Percentiles rank a stretch among this genome's conserved stretches.
These are phyloP conservation scores for Phytophthora chlamydospora DNA, from an alignment of 352 stramenopile species.

Conservation along the genomic window DNA sequence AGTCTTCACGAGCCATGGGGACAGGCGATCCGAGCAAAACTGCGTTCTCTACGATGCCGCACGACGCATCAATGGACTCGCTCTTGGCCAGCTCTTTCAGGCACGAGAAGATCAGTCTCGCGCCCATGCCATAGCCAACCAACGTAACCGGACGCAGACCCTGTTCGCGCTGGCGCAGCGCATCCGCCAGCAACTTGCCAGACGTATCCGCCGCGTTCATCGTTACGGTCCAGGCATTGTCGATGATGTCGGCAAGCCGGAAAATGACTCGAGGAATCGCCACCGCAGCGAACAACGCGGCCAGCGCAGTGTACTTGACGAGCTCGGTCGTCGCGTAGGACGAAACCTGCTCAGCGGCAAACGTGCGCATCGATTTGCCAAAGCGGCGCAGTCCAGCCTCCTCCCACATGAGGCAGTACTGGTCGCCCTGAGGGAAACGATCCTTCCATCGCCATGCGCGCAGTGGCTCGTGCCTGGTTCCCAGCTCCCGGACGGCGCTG, in stretches of 20 bases:
- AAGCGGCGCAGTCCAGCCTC: constrained; percentile 74
- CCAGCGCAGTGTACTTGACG: constrained; percentile 77
- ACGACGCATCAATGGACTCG: constrained; percentile 55
- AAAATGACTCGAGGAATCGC: constrained; percentile 77
- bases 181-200: constrained; percentile 76
- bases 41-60: constrained; percentile 88
- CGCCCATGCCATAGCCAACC: constrained; percentile 91
- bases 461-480: constrained; percentile 42
- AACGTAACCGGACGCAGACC: constrained; percentile 88
- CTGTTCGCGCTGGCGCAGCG: constrained; percentile 70
- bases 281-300: constrained; percentile 75
- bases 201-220: constrained; percentile 81
- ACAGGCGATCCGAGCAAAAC: constrained; percentile 88
- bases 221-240: constrained; percentile 85
- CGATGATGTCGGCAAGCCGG: constrained; percentile 74
- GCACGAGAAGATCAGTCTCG: constrained; percentile 89
- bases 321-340: constrained; percentile 75
- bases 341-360: constrained; percentile 72
- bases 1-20: constrained; percentile 60
- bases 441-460: constrained; percentile 87
- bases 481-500: constrained; percentile 36
- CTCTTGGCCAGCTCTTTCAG: constrained; percentile 85
- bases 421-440: constrained; percentile 78
- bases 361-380: constrained; percentile 82
- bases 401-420: constrained; percentile 86